A percentile compares a stretch with the other conserved stretches of the same genome.
Evolutionary conservation across 192 early-diverging fungal genomes (phyloP).

Genomic region (Podila epicladia): DNA sequence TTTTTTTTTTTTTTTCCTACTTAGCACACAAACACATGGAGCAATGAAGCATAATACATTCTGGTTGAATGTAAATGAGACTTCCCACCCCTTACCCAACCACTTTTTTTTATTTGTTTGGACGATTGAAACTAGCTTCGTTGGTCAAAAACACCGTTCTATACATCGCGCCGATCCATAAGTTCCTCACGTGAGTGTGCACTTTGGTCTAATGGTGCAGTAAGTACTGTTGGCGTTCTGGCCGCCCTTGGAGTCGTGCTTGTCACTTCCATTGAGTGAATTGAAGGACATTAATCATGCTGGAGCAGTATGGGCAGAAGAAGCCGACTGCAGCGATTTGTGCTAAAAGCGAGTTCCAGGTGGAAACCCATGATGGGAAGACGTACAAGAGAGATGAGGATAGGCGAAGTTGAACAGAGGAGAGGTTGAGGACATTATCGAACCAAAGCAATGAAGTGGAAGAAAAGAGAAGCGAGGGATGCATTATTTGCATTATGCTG

Average conservation of each 20-base stretch:
- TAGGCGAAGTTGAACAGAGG: not conserved
- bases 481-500: too few species aligned
- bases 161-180: too few species aligned
- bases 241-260: conserved; percentile 63
- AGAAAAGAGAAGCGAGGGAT: not conserved
- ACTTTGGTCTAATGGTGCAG: too few species aligned
- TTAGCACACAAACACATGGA: too few species aligned
- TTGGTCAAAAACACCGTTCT: too few species aligned
- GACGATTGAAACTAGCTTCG: too few species aligned
- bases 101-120: too few species aligned
- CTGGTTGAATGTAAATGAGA: too few species aligned
- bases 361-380: conserved; percentile 27
- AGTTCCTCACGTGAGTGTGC: too few species aligned
- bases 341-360: conserved; percentile 68
- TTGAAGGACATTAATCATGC: conserved; percentile 80
- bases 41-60: too few species aligned
- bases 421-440: not conserved
- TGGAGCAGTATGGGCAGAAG: conserved; percentile 78
- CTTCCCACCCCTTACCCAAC: too few species aligned
- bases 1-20: too few species aligned
- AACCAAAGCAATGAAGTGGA: not conserved
- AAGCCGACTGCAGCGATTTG: conserved; percentile 78
- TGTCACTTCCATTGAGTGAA: conserved; percentile 70
- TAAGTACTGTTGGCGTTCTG: conserved; percentile 81
- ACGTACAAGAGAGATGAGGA: not conserved